Evolutionary conservation across 352 stramenopile species (phyloP).

Genomic region (Peronospora tabacina): DNA sequence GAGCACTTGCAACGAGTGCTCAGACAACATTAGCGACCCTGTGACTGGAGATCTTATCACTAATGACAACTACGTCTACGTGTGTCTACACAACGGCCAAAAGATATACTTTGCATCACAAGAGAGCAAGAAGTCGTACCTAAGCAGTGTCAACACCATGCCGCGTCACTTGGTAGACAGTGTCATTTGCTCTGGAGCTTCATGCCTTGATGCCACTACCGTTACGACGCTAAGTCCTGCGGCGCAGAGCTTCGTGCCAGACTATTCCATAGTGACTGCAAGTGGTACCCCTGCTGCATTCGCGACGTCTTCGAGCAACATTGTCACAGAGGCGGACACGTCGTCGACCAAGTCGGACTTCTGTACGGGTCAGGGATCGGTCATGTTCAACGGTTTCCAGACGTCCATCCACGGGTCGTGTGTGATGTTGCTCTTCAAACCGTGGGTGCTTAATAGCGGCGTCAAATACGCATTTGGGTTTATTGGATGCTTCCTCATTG

Average conservation of each 20-base stretch:
- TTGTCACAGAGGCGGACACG: conserved; percentile 14
- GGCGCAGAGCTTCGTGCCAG: conserved; percentile 31
- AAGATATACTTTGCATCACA: conserved; percentile 83
- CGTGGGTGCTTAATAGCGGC: conserved; percentile 66
- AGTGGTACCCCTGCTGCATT: conserved; percentile 13
- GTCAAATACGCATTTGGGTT: conserved; percentile 73
- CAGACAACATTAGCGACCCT: conserved; percentile 47
- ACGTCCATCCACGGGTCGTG: conserved; percentile 63
- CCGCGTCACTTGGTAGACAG: conserved; percentile 45
- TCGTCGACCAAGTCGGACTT: conserved; percentile 34
- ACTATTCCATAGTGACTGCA: conserved; percentile 20
- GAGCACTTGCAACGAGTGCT: conserved; percentile 42
- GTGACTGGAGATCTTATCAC: conserved; percentile 54
- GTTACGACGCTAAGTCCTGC: conserved; percentile 46
- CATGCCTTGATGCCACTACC: conserved; percentile 55
- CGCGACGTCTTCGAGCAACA: conserved; percentile 17
- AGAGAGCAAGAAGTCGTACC: conserved; percentile 54
- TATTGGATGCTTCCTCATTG: conserved; percentile 54
- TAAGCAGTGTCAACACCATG: conserved; percentile 45
- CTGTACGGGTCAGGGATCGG: conserved; percentile 55
- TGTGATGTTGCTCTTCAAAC: conserved; percentile 66
- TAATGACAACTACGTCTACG: conserved; percentile 52
- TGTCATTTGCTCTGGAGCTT: conserved; percentile 42
- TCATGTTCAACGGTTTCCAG: conserved; percentile 83
- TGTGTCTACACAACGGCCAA: conserved; percentile 68